Percentiles rank a stretch among this genome's conserved stretches.
These are phyloP conservation scores for Marsdenia floribunda DNA, from an alignment of 257 asterid genomes.

Conservation along the genomic window DNA sequence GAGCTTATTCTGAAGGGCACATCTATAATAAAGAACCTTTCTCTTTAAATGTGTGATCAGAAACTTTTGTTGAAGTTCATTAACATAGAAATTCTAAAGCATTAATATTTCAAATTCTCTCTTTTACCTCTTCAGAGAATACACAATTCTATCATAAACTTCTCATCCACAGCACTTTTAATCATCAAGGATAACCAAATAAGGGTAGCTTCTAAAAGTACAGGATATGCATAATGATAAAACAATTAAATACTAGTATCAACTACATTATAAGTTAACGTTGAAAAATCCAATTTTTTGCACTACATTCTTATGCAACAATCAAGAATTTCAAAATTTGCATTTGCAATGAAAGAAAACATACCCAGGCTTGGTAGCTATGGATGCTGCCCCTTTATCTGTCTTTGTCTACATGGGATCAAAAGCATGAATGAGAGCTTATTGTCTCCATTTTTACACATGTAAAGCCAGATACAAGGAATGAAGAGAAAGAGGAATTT, in stretches of 20 bases:
- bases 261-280: neutral
- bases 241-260: neutral
- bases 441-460: neutral
- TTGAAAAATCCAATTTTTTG: neutral
- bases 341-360: conserved; percentile 14
- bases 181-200: neutral
- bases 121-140: neutral
- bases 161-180: neutral
- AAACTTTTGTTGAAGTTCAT: neutral
- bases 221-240: neutral
- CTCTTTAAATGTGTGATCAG: neutral
- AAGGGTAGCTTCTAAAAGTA: neutral
- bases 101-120: neutral
- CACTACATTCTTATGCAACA: neutral
- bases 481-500: conserved; percentile 23
- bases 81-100: neutral
- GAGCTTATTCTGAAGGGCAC: neutral
- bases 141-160: neutral
- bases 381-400: conserved; percentile 37
- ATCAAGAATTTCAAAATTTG: neutral
- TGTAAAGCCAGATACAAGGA: neutral
- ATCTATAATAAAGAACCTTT: neutral
- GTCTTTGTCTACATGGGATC: conserved; percentile 35
- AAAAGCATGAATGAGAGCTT: conserved; percentile 1
- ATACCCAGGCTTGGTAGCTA: conserved; percentile 64